A percentile compares a stretch with the other conserved stretches of the same genome.
phyloP scores from a whole-genome alignment of 192 early-diverging fungal species.

The Nowakowskiella sp. region DNA sequence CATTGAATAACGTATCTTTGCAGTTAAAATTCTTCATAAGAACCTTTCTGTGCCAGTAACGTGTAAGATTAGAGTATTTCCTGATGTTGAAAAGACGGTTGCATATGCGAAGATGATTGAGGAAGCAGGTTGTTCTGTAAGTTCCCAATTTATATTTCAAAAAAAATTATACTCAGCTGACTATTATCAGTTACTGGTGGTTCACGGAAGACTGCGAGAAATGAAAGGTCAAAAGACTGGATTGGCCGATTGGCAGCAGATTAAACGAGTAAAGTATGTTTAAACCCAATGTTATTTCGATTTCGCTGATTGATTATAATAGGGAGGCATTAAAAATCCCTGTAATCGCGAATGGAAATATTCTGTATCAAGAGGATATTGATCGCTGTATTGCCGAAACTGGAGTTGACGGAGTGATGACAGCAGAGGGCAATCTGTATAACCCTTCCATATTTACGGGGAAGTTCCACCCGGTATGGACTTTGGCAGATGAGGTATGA shows the following conservation, averaged over 20 bases:
- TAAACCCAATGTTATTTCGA: neutral
- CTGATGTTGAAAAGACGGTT: constrained; percentile 82
- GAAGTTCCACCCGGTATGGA: constrained; percentile 58
- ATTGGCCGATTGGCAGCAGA: constrained; percentile 93
- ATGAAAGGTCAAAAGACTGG: constrained; percentile 97
- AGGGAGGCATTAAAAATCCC: constrained; percentile 74
- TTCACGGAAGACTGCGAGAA: constrained; percentile 91
- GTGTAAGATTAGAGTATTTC: constrained; percentile 90
- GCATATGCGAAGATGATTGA: constrained; percentile 95
- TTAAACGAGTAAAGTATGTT: constrained; percentile 63
- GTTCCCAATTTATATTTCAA: neutral
- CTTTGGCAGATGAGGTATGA: constrained; percentile 60
- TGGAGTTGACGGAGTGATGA: constrained; percentile 90
- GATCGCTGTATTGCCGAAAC: constrained; percentile 74
- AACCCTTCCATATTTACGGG: constrained; percentile 84
- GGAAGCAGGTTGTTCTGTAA: constrained; percentile 71
- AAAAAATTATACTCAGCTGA: constrained; percentile 4
- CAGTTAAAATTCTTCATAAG: constrained; percentile 67
- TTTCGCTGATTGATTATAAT: neutral
- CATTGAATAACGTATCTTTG: neutral
- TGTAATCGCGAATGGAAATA: constrained; percentile 97
- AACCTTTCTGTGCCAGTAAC: constrained; percentile 84
- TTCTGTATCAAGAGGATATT: constrained; percentile 86
- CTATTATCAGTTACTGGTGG: constrained; percentile 59
- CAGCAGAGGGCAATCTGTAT: constrained; percentile 58